Base-by-base conservation (phyloP, 2,329 filamentous ascomycete species). In the Ascomycota sp. region DNA sequence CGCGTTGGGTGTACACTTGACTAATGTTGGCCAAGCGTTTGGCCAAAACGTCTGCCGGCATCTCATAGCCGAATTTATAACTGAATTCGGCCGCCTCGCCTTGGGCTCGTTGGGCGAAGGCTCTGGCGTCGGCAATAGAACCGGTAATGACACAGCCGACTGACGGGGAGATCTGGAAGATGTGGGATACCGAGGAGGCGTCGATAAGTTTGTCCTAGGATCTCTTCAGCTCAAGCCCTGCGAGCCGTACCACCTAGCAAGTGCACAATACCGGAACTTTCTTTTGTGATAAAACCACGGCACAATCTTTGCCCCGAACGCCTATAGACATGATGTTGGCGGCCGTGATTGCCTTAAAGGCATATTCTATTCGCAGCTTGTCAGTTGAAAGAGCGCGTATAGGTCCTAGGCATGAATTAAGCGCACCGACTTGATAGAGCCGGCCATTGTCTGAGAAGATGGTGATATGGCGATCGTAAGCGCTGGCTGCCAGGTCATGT, bases 131-230 rank as follows among this genome's bases (percentile, higher is more conserved):
- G 45, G 89, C 86, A 55, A 98, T 95, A 41, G 89, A 94, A 31
- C 89, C 89, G 29, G 89, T 98, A 75, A 98, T 94, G 47, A 95
- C 89, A 52, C 85, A 94, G 41, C 89, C 89, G 42, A 98, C 83
- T 4, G 83, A 92, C 8, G 86, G 82, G 23, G 89, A 98, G 46
- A 98, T 73, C 55, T 78, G 81, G 69, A 94, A 95, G 59, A 98
- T 79, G 64, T 98, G 85, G 41, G 89, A 86, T 43, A 98, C 89
- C 38, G 89, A 98, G 33, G 81, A 69, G 32, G 89, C 86, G 53
- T 98, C 89, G 61, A 98, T 95, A 48, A 98, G 73, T 69, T 98
- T 98, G 62, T 98, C 89, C 86, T 95, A 46, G n/a, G n/a, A n/a
- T n/a, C n/a, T n/a, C n/a, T n/a, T n/a, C n/a, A n/a, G n/a, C n/a